Evolutionary conservation across 139 green algal genomes (phyloP).

Genomic region (Deuterostichococcus epilithicus): DNA sequence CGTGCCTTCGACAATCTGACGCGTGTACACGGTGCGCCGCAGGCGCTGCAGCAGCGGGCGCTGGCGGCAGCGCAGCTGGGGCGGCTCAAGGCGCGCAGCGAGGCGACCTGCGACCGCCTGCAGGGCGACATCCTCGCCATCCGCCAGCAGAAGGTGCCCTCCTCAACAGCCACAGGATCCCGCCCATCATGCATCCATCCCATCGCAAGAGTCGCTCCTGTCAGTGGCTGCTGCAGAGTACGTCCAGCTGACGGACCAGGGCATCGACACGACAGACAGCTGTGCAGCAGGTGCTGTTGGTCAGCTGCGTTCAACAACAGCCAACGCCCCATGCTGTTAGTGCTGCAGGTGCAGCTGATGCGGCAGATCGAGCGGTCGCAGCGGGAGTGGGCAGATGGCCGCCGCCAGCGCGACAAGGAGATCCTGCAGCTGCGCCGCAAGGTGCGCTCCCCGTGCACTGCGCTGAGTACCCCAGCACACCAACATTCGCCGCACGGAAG

Average conservation of each 20-base stretch:
- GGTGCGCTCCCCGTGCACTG: neutral
- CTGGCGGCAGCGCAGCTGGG: conserved; percentile 28
- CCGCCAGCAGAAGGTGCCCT: conserved; percentile 76
- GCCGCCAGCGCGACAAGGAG: conserved; percentile 58
- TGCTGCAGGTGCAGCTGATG: conserved; percentile 39
- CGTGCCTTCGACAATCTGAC: too few relatives aligned
- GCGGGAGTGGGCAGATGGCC: conserved; percentile 49
- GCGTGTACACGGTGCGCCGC: neutral
- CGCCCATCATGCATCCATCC: too few relatives aligned
- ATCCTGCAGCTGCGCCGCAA: conserved; percentile 55
- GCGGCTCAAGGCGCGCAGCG: conserved; percentile 30
- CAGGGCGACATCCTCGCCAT: conserved; percentile 75
- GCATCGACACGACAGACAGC: too few relatives aligned
- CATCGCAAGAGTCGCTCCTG: too few relatives aligned
- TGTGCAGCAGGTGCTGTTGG: too few relatives aligned
- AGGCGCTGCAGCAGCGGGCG: conserved; percentile 11
- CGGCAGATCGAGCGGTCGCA: conserved; percentile 47
- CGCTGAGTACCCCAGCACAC: too few relatives aligned
- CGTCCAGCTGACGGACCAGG: too few relatives aligned
- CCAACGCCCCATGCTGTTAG: neutral
- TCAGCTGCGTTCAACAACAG: too few relatives aligned
- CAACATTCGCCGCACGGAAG: neutral
- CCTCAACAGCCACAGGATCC: too few relatives aligned
- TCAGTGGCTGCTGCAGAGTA: too few relatives aligned
- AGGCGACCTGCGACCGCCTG: conserved; percentile 50